phyloP scores from a whole-genome alignment of 202 grass and related monocot genomes.

The Carex arenaria region DNA sequence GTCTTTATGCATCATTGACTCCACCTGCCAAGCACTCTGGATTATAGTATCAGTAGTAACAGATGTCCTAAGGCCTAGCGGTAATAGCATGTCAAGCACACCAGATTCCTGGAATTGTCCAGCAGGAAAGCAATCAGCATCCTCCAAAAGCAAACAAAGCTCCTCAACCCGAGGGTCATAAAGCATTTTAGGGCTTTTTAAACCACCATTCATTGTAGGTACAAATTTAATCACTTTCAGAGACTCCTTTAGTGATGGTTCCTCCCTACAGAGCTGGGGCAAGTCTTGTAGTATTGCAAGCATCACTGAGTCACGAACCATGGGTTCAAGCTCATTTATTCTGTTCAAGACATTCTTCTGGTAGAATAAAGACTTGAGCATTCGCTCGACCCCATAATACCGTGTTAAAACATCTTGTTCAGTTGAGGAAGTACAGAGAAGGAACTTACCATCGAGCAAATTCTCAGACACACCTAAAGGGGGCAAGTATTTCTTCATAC shows the following conservation, averaged over 20 bases:
- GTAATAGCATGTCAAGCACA: constrained; percentile 90
- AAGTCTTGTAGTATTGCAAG: constrained; percentile 82
- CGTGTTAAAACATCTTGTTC: constrained; percentile 83
- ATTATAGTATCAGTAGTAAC: constrained; percentile 66
- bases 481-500: constrained; percentile 69
- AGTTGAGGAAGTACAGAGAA: constrained; percentile 56
- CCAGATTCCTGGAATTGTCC: constrained; percentile 68
- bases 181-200: constrained; percentile 83
- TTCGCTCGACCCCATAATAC: constrained; percentile 72
- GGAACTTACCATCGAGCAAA: constrained; percentile 66
- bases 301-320: constrained; percentile 69
- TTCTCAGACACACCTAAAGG: constrained; percentile 63
- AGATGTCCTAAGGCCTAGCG: constrained; percentile 75
- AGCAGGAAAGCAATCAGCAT: constrained; percentile 77
- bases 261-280: constrained; percentile 75
- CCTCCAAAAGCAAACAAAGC: constrained; percentile 89
- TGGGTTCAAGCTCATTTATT: constrained; percentile 56
- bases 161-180: constrained; percentile 96
- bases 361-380: constrained; percentile 77
- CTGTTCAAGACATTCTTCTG: constrained; percentile 61
- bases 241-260: constrained; percentile 72
- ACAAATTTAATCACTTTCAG: constrained; percentile 79
- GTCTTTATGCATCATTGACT: constrained; percentile 79
- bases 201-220: constrained; percentile 54
- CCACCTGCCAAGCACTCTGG: constrained; percentile 82